Evolutionary conservation across 441 rosid genomes (phyloP).

Genomic region (Euphorbia corollata): DNA sequence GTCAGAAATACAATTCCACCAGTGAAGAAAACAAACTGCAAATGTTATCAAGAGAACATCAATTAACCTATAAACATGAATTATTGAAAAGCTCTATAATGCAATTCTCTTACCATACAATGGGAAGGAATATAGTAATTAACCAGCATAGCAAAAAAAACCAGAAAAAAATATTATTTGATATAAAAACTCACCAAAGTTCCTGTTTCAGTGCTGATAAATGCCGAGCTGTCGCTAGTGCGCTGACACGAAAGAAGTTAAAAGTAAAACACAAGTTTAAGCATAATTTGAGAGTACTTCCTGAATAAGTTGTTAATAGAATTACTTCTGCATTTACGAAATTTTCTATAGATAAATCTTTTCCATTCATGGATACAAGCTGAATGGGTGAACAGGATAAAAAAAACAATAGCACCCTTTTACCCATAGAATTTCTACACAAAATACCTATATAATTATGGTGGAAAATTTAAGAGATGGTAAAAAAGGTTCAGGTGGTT

Average conservation of each 20-base stretch:
- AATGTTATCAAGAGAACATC: constrained; percentile 9
- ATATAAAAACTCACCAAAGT: constrained; percentile 49
- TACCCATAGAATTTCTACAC: background rate
- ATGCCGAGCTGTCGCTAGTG: constrained; percentile 43
- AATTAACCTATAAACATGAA: constrained; percentile 7
- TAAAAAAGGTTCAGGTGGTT: background rate
- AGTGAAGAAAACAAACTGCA: constrained; percentile 83
- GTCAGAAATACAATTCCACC: constrained; percentile 96
- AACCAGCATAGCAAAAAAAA: background rate
- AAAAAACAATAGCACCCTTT: background rate
- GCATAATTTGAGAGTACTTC: constrained; percentile 3
- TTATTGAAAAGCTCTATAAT: background rate
- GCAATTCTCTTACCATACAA: background rate
- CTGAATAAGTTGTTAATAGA: background rate
- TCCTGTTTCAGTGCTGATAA: constrained; percentile 66
- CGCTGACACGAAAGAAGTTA: constrained; percentile 32
- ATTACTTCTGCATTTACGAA: background rate
- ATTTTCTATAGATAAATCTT: background rate
- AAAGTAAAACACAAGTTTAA: background rate
- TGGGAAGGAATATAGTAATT: background rate
- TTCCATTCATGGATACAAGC: background rate
- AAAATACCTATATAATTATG: background rate
- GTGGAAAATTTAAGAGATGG: constrained; percentile 6
- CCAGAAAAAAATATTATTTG: background rate
- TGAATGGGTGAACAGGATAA: background rate